phyloP scores from a whole-genome alignment of 2,329 filamentous ascomycete species.

The Clonostachys byssicola region DNA sequence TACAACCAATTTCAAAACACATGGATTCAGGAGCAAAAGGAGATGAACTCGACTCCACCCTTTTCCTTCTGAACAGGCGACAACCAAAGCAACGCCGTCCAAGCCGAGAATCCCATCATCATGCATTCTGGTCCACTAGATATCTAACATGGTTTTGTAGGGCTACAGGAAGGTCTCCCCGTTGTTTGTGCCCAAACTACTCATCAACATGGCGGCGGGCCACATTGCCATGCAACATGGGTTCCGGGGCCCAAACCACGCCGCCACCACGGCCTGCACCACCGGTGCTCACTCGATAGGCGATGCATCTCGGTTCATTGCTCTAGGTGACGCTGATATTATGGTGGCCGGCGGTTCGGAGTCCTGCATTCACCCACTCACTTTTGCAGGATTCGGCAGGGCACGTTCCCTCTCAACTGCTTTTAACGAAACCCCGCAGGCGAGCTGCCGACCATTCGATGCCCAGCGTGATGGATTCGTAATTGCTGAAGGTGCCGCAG shows the following conservation, averaged over 20 bases:
- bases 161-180: conserved; percentile 93
- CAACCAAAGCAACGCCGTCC: too few relatives aligned
- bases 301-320: conserved; percentile 88
- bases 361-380: conserved; percentile 91
- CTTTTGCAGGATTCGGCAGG: conserved; percentile 86
- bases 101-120: too few relatives aligned
- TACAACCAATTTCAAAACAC: background rate
- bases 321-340: conserved; percentile 85
- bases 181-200: conserved; percentile 84
- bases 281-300: conserved; percentile 94
- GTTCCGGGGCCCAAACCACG: conserved; percentile 87
- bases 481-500: conserved; percentile 85
- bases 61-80: too few relatives aligned
- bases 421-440: conserved; percentile 68
- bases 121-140: background rate
- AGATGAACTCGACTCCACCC: too few relatives aligned
- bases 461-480: conserved; percentile 78
- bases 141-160: conserved; percentile 31
- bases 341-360: conserved; percentile 97
- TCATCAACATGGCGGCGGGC: conserved; percentile 93
- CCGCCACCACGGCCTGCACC: conserved; percentile 91
- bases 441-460: conserved; percentile 86
- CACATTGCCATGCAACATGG: conserved; percentile 92
- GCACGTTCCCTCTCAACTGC: conserved; percentile 80
- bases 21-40: too few relatives aligned